phyloP scores from a whole-genome alignment of 108 stramenopile genomes.

The Pelagomonas calceolata region DNA sequence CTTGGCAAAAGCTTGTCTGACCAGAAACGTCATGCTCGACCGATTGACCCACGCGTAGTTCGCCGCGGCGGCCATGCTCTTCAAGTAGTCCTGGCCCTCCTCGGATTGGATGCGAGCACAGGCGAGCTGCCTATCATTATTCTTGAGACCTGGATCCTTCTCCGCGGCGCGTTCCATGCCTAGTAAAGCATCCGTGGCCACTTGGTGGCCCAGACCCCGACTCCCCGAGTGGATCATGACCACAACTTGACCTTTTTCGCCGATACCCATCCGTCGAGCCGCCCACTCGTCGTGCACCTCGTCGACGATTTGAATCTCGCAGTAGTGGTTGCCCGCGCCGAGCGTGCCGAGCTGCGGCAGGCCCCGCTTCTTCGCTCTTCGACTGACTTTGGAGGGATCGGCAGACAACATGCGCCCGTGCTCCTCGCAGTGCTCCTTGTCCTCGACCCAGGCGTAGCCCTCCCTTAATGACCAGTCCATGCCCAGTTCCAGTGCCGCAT shows the following conservation, averaged over 20 bases:
- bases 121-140: slow-evolving; percentile 69
- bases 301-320: slow-evolving; percentile 71
- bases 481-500: slow-evolving; percentile 55
- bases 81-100: slow-evolving; percentile 67
- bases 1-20: slow-evolving; percentile 64
- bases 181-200: slow-evolving; percentile 66
- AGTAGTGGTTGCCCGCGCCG: slow-evolving; percentile 74
- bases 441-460: slow-evolving; percentile 72
- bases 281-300: slow-evolving; percentile 58
- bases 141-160: slow-evolving; percentile 39
- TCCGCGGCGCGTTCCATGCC: slow-evolving; percentile 70
- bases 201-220: slow-evolving; percentile 71
- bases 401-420: slow-evolving; percentile 51
- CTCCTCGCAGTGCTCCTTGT: slow-evolving; percentile 63
- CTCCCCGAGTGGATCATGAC: slow-evolving; percentile 72
- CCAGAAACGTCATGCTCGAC: slow-evolving; percentile 60
- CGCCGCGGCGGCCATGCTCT: slow-evolving; percentile 59
- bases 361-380: slow-evolving; percentile 66
- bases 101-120: slow-evolving; percentile 56
- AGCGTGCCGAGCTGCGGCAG: slow-evolving; percentile 67
- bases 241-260: slow-evolving; percentile 51
- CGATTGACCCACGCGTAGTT: slow-evolving; percentile 81
- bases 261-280: slow-evolving; percentile 60
- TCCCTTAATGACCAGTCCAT: slow-evolving; percentile 64
- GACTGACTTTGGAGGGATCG: slow-evolving; percentile 45